Evolutionary conservation across 306 rosid genomes (phyloP).

Genomic region (Corylus americana): DNA sequence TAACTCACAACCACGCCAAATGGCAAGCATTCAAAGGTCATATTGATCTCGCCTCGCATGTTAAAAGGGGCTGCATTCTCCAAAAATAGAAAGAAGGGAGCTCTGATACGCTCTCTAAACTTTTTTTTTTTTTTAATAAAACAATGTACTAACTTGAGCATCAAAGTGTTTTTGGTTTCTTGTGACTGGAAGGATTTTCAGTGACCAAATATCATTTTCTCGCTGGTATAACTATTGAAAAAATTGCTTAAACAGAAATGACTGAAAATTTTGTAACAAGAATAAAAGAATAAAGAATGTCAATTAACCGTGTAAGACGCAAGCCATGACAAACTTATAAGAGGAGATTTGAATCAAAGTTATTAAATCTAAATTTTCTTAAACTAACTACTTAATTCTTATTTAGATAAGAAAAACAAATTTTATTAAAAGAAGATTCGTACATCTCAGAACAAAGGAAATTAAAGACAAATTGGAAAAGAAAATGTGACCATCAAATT

Average conservation of each 20-base stretch:
- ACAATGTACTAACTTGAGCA: too few relatives aligned
- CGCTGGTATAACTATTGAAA: too few relatives aligned
- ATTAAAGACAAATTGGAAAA: not conserved
- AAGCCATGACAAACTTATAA: not conserved
- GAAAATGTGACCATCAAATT: not conserved
- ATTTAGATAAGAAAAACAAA: not conserved
- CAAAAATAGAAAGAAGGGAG: too few relatives aligned
- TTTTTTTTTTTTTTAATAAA: too few relatives aligned
- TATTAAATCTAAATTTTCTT: not conserved
- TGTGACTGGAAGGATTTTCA: accelerated
- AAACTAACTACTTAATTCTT: not conserved
- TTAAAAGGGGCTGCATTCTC: too few relatives aligned
- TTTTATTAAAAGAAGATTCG: not conserved
- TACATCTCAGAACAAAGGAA: not conserved
- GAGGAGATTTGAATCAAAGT: not conserved
- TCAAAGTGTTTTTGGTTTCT: too few relatives aligned
- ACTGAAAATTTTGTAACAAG: not conserved
- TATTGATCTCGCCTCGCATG: too few relatives aligned
- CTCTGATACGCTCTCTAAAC: too few relatives aligned
- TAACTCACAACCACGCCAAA: too few relatives aligned
- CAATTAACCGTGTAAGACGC: not conserved
- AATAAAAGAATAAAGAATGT: not conserved
- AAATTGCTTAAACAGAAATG: too few relatives aligned
- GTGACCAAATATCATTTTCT: too few relatives aligned
- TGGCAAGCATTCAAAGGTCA: too few relatives aligned